Percentiles rank a stretch among this genome's conserved stretches.
phyloP scores from a whole-genome alignment of 495 filamentous ascomycete species.

The Viridothelium virens region DNA sequence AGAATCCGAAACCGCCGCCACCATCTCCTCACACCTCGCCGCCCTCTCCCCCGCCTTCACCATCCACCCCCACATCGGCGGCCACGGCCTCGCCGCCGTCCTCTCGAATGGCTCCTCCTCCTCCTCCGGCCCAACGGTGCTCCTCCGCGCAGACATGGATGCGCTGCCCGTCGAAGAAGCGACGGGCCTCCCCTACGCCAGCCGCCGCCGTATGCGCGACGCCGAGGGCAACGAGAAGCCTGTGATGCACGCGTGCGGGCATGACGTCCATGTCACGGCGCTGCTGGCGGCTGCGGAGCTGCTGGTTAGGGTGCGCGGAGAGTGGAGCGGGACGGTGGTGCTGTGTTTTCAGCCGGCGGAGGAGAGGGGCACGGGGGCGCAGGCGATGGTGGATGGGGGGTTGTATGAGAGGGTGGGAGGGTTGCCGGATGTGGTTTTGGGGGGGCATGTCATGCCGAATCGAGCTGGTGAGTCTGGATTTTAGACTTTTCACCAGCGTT shows the following conservation, averaged over 20 bases:
- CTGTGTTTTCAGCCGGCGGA: constrained; percentile 56
- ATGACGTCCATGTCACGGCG: constrained; percentile 53
- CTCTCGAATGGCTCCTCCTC: constrained; percentile 43
- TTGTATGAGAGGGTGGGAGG: constrained; percentile 47
- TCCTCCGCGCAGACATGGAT: constrained; percentile 56
- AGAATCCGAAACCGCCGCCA: constrained; percentile 43
- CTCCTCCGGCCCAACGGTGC: constrained; percentile 40
- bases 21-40: constrained; percentile 35
- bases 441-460: constrained; percentile 47
- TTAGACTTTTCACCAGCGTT: background rate
- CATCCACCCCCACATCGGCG: constrained; percentile 46
- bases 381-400: constrained; percentile 55
- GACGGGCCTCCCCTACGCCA: constrained; percentile 50
- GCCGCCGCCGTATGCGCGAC: constrained; percentile 36
- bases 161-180: constrained; percentile 52
- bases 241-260: constrained; percentile 62
- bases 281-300: constrained; percentile 46
- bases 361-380: constrained; percentile 49
- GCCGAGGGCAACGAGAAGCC: constrained; percentile 41
- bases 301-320: constrained; percentile 34
- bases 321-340: constrained; percentile 52
- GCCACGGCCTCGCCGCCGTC: constrained; percentile 49
- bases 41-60: constrained; percentile 35
- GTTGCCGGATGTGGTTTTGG: constrained; percentile 49
- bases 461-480: constrained; percentile 17